Evolutionary conservation across 495 filamentous ascomycete species (phyloP), one percentile per base, ranked within the genome.

Genomic region (Aspergillus sclerotiicarbonarius): DNA sequence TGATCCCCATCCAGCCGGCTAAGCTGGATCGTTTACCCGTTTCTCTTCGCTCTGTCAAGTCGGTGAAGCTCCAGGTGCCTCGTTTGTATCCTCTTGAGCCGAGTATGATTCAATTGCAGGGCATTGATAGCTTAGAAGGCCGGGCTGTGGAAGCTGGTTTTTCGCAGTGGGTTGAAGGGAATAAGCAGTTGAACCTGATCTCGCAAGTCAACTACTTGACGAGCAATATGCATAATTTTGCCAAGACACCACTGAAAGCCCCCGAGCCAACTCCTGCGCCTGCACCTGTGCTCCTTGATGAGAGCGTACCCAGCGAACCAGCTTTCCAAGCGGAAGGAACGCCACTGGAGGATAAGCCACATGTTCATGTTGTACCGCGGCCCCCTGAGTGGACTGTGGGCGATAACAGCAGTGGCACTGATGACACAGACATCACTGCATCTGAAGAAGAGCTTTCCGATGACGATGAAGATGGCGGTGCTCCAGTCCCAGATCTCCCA

Each of bases 141-240:
- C 78, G 76, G 54, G 73, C 75, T 4, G 75, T 91, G 13, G 85
- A 92, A 66, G 72, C 74, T 54, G 80, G 84, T 3, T 96, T 96
- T 60, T 68, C 75, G 12, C 62, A 80, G 50, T 87, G 81, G 71
- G 71, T 85, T 8, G 66, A 64, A 25, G 74, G 85, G 25, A 80
- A 83, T 64, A 75, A 74, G 32, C 76, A 88, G 47, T 72, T 85
- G 71, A 85, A 82, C 9, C 62, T 96, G 61, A 87, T 89, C 68
- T 87, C 82, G 37, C 87, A 89, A 51, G 64, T 95, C 61, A 96
- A 96, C 65, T 90, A 87, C 56, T 71, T 96, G 44, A 78, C 84
- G 0, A 86, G 87, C 67, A 90, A 92, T 60, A 81, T 95, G 65
- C 84, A 89, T 61, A 67, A 74, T 0, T 76, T 95, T 66, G 88